phyloP scores from a whole-genome alignment of 169 alveolate genomes.

The Plasmodium inui region DNA sequence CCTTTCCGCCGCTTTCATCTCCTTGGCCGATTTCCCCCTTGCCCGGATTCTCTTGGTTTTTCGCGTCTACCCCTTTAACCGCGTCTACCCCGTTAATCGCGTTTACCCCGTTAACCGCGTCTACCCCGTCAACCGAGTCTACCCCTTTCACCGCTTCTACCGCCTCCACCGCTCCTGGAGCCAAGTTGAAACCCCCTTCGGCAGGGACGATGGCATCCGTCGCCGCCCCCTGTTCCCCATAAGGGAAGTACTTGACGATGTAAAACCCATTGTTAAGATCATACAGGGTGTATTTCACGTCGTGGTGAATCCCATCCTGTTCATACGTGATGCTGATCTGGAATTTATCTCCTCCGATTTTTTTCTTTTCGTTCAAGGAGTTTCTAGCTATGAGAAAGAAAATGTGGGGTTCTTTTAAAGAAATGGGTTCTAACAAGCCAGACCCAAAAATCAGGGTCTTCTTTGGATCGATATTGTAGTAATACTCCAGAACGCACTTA shows the following conservation, averaged over 20 bases:
- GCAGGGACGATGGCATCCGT: not conserved
- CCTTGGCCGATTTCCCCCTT: not conserved
- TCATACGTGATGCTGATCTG: slow-evolving; percentile 48
- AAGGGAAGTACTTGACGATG: slow-evolving; percentile 57
- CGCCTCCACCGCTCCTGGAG: not conserved
- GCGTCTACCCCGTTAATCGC: not conserved
- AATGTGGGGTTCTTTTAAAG: slow-evolving; percentile 28
- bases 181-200: not conserved
- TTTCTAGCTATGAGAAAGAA: slow-evolving; percentile 63
- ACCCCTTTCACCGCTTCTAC: not conserved
- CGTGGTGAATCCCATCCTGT: slow-evolving; percentile 2
- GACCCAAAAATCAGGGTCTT: slow-evolving; percentile 55
- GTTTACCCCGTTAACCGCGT: not conserved
- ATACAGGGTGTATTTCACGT: slow-evolving; percentile 24
- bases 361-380: slow-evolving; percentile 46
- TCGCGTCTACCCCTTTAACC: not conserved
- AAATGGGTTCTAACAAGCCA: slow-evolving; percentile 69
- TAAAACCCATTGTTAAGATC: slow-evolving; percentile 58
- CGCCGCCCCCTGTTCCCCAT: not conserved
- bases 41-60: not conserved
- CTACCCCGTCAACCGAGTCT: not conserved
- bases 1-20: not conserved
- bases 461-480: slow-evolving; percentile 52
- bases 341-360: slow-evolving; percentile 69
- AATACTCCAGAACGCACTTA: slow-evolving; percentile 46